Evolutionary conservation across 208 protist species (phyloP).

Genomic region (Sergeia podlipaevii): DNA sequence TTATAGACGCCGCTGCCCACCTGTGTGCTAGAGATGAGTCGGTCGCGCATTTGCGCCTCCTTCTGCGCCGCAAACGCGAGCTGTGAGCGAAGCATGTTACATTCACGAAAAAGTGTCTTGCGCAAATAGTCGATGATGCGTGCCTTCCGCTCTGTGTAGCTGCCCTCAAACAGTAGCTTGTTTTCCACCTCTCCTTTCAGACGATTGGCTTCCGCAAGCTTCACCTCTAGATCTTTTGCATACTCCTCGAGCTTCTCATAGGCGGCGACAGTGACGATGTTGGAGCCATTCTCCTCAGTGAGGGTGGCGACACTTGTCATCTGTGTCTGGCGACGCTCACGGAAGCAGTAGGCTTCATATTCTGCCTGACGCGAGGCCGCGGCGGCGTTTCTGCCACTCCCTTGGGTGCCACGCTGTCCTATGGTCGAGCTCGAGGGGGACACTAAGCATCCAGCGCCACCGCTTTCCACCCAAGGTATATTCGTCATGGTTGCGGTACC

Average conservation of each 20-base stretch:
- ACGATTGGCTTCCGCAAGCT: slow-evolving; percentile 47
- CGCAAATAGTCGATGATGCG: slow-evolving; percentile 79
- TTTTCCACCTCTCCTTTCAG: slow-evolving; percentile 22
- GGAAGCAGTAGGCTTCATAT: neutral
- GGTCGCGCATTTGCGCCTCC: slow-evolving; percentile 27
- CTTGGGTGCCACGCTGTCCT: too few species aligned
- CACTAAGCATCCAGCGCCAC: too few species aligned
- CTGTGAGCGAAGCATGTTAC: slow-evolving; percentile 72
- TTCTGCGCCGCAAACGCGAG: slow-evolving; percentile 45
- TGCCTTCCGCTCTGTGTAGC: slow-evolving; percentile 48
- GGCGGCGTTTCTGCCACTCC: neutral
- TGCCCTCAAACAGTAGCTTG: slow-evolving; percentile 51
- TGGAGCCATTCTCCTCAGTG: slow-evolving; percentile 72
- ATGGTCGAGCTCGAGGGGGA: too few species aligned
- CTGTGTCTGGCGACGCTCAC: slow-evolving; percentile 26
- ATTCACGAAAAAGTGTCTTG: slow-evolving; percentile 78
- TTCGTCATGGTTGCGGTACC: too few species aligned
- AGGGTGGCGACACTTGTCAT: slow-evolving; percentile 48
- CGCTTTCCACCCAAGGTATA: too few species aligned
- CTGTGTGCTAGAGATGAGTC: too few species aligned
- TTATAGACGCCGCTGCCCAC: slow-evolving; percentile 8
- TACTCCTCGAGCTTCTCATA: slow-evolving; percentile 38
- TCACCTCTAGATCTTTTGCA: slow-evolving; percentile 33
- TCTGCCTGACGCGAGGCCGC: neutral
- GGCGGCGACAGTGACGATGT: slow-evolving; percentile 35